phyloP scores from a whole-genome alignment of 2,329 filamentous ascomycete species.

The Cytospora piceicola region DNA sequence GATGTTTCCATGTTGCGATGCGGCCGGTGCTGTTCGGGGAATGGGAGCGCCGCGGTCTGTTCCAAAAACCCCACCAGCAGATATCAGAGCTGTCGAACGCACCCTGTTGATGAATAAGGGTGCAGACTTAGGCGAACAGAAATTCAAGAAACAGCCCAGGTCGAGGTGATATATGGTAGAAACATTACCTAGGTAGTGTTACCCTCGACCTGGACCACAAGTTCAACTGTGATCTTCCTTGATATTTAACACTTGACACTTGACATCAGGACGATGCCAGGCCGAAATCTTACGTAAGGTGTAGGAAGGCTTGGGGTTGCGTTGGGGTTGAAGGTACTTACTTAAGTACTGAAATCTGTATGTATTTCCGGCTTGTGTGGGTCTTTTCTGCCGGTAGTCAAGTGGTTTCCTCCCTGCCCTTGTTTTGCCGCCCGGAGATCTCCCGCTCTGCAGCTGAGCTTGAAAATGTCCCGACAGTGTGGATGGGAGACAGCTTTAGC shows the following conservation, averaged over 20 bases:
- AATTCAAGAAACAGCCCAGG: slow-evolving; percentile 5
- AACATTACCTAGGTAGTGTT: neutral
- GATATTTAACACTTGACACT: no score
- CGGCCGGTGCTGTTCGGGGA: no score
- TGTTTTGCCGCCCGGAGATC: neutral
- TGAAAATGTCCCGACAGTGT: neutral
- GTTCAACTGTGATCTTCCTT: neutral
- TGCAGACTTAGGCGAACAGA: slow-evolving; percentile 3
- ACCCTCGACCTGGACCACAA: neutral
- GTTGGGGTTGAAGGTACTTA: no score
- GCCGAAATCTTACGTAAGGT: no score
- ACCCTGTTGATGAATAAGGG: slow-evolving; percentile 30
- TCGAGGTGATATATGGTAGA: neutral
- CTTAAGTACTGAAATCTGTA: no score
- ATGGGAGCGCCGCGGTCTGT: no score
- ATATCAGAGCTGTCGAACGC: no score
- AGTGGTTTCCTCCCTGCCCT: neutral
- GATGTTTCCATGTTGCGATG: slow-evolving; percentile 37
- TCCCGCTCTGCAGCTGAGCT: neutral
- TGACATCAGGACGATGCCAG: no score
- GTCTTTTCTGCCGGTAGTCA: neutral
- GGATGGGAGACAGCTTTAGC: neutral
- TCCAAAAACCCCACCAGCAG: no score
- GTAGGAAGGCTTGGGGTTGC: neutral
- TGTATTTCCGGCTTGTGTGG: neutral